A percentile compares a stretch with the other conserved stretches of the same genome.
phyloP scores from a whole-genome alignment of 768 basidiomycete genomes.

The Tricholoma saponaceum region DNA sequence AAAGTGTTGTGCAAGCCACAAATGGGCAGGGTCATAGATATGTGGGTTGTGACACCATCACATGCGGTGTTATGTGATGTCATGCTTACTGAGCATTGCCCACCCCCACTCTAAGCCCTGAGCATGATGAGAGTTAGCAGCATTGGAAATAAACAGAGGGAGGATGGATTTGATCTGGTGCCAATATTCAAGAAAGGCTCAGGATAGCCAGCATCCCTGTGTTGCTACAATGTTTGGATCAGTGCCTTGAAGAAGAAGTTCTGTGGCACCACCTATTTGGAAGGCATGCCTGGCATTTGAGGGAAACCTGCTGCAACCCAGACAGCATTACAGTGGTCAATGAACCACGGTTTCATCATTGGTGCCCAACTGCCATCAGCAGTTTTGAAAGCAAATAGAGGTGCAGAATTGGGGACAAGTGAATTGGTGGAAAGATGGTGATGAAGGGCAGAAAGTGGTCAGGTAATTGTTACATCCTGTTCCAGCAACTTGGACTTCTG shows the following conservation, averaged over 20 bases:
- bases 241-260: conserved; percentile 1
- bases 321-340: neutral
- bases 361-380: conserved; percentile 16
- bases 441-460: neutral
- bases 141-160: neutral
- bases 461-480: too few species aligned
- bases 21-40: too few species aligned
- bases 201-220: conserved; percentile 2
- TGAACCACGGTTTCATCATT: neutral
- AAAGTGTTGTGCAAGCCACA: too few species aligned
- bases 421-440: conserved; percentile 1
- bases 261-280: conserved; percentile 1
- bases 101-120: neutral
- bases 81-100: too few species aligned
- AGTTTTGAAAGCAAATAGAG: neutral
- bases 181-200: conserved; percentile 6
- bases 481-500: too few species aligned
- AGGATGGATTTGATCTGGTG: conserved; percentile 1
- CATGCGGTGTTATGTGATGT: too few species aligned
- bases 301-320: neutral
- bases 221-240: neutral
- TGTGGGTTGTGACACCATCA: too few species aligned
- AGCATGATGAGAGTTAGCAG: neutral
- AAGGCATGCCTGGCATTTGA: conserved; percentile 1
- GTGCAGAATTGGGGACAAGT: neutral